Evolutionary conservation across 2,329 filamentous ascomycete genomes (phyloP), one percentile per base, ranked within the genome.

Genomic region (Aureobasidium leucospermi): DNA sequence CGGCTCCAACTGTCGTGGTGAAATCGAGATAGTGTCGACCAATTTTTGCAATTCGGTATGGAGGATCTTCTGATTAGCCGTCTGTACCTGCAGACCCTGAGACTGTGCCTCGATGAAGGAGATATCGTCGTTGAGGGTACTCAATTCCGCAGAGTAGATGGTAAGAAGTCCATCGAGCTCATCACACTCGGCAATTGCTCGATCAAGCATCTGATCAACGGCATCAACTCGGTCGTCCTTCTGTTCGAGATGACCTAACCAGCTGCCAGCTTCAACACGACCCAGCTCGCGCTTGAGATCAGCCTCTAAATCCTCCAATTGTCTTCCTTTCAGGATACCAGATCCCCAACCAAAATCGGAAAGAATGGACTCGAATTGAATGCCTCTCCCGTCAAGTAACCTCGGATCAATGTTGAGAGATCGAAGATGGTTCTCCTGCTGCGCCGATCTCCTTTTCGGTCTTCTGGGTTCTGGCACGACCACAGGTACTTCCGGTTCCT

Each of bases 61-160:
- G 48, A 99, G 81, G 31, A 96, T 81, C 72, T 96, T 96, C 71
- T 99, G 94, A 67, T 99, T 99, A 42, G 94, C 90, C 19, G 93
- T 93, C 74, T 97, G 94, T 6, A 99, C 93, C 69, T 99, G 94
- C 48, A 99, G 78, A 78, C 94, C 94, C 75, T 99, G 93, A 6
- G 90, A 92, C 73, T 99, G 94, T 1, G 94, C 91, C 76, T 99
- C 94, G 64, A 99, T 97, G 70, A 95, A 97, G 3, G 91, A 87
- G 66, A 99, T 95, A 67, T 99, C 94, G 52, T 97, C 93, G 60
- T 92, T 91, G 32, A 99, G 80, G 51, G 92, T 97, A 67, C 90
- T 90, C 63, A 99, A 79, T 73, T 99, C 94, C 29, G 97, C 94
- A 48, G 89, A 90, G 73, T 99, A 99, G 36, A 99, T 76, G 0